Conservation (phyloP, 805 yeast species). For the Myxozyma udenii region DNA sequence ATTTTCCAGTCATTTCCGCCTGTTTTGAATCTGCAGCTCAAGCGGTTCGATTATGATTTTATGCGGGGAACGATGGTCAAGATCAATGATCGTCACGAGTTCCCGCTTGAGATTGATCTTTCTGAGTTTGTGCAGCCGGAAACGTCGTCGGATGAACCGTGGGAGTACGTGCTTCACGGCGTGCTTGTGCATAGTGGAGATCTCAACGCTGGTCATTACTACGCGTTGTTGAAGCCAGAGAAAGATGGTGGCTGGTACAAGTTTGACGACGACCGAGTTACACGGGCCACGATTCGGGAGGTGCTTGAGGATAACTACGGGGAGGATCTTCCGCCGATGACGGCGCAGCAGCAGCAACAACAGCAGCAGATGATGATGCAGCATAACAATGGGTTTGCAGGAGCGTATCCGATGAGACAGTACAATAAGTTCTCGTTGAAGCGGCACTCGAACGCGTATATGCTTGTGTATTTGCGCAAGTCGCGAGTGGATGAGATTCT, state of each 20-base stretch:
- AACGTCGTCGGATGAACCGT: conserved; percentile 50
- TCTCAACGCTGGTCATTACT: conserved; percentile 93
- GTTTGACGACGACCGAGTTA: conserved; percentile 94
- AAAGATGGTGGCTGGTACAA: conserved; percentile 72
- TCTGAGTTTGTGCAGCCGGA: conserved; percentile 70
- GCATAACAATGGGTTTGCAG: conserved; percentile 23
- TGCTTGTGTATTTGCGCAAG: conserved; percentile 88
- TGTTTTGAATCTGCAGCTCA: conserved; percentile 86
- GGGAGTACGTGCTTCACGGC: conserved; percentile 84
- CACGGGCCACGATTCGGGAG: conserved; percentile 76
- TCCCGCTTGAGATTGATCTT: conserved; percentile 77
- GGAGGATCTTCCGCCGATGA: conserved; percentile 48
- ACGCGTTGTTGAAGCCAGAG: conserved; percentile 85
- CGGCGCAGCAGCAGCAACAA: conserved; percentile 1
- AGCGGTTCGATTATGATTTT: conserved; percentile 92
- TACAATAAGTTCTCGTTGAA: conserved; percentile 50
- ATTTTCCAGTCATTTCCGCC: conserved; percentile 88
- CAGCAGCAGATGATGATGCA: no score
- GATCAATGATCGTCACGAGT: conserved; percentile 88
- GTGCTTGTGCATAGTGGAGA: conserved; percentile 96
- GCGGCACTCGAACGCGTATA: conserved; percentile 91
- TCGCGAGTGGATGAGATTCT: conserved; percentile 56
- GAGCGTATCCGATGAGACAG: conserved; percentile 42
- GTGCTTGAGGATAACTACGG: conserved; percentile 94
- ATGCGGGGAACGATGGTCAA: conserved; percentile 83